Evolutionary conservation across 495 filamentous ascomycete species (phyloP).

Genomic region (Lasiosphaeris hirsuta): DNA sequence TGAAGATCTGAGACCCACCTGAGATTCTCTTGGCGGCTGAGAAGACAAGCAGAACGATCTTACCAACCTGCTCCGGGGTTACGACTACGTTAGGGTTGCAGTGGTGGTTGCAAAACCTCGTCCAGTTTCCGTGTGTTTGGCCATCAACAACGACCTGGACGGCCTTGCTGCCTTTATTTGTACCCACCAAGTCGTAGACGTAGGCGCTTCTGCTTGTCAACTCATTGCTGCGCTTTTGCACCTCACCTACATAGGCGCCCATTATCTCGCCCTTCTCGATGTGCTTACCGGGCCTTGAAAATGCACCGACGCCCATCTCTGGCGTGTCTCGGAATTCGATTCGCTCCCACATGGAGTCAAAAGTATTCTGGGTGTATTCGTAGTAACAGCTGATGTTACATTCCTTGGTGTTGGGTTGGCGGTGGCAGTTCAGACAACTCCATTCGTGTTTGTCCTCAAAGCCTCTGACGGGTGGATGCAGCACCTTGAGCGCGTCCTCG

Average conservation of each 20-base stretch:
- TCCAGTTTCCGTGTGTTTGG: constrained; percentile 23
- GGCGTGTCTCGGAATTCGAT: not conserved
- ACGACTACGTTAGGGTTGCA: constrained; percentile 19
- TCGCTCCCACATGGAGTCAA: too few relatives aligned
- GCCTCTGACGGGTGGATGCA: too few relatives aligned
- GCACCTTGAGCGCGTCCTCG: too few relatives aligned
- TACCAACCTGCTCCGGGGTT: constrained; percentile 1
- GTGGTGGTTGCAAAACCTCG: constrained; percentile 25
- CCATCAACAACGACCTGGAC: constrained; percentile 10
- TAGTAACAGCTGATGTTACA: too few relatives aligned
- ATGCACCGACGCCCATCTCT: not conserved
- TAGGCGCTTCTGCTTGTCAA: not conserved
- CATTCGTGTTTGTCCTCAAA: too few relatives aligned
- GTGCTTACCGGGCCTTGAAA: not conserved
- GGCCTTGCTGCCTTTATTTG: not conserved
- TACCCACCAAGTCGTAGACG: not conserved
- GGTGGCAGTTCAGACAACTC: too few relatives aligned
- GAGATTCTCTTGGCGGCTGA: not conserved
- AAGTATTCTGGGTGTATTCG: too few relatives aligned
- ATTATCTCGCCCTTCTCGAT: not conserved
- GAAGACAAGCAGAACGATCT: constrained; percentile 16
- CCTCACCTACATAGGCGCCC: not conserved
- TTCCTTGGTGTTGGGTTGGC: too few relatives aligned
- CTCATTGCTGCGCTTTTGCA: not conserved
- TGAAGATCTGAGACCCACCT: constrained; percentile 15